A percentile compares a stretch with the other conserved stretches of the same genome.
Conservation (phyloP, 305 asterid genomes). For the Rubia balearica region DNA sequence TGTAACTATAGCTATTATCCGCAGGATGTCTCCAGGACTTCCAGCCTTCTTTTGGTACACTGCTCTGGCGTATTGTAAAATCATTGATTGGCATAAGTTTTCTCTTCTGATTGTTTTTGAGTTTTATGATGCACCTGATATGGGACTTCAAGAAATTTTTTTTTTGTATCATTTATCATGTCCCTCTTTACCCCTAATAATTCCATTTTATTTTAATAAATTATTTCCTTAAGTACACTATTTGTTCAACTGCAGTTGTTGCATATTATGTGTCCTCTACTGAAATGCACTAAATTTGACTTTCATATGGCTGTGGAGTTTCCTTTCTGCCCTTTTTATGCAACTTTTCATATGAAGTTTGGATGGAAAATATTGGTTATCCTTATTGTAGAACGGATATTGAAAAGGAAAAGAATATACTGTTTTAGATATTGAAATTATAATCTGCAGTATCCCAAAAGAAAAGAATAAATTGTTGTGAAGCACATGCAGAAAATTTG, state of each 20-base stretch:
- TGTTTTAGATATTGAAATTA: not conserved
- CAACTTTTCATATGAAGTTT: not conserved
- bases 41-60: slow-evolving; percentile 82
- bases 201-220: not conserved
- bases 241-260: not conserved
- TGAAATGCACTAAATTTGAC: not conserved
- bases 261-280: not conserved
- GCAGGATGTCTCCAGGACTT: slow-evolving; percentile 85
- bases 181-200: not conserved
- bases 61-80: slow-evolving; percentile 11
- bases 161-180: not conserved
- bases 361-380: not conserved
- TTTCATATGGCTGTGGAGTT: not conserved
- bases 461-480: not conserved
- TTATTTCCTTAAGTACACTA: not conserved
- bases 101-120: not conserved
- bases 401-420: not conserved
- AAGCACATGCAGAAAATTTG: not conserved
- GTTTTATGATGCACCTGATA: not conserved
- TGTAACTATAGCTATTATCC: slow-evolving; percentile 66
- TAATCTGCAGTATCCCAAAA: not conserved
- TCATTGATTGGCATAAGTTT: not conserved
- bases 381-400: not conserved
- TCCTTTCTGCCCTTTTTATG: not conserved
- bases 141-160: not conserved